Percentiles rank a stretch among this genome's conserved stretches.
Evolutionary conservation across 2,329 filamentous ascomycete species (phyloP).

Genomic region (Aspergillus floridensis): DNA sequence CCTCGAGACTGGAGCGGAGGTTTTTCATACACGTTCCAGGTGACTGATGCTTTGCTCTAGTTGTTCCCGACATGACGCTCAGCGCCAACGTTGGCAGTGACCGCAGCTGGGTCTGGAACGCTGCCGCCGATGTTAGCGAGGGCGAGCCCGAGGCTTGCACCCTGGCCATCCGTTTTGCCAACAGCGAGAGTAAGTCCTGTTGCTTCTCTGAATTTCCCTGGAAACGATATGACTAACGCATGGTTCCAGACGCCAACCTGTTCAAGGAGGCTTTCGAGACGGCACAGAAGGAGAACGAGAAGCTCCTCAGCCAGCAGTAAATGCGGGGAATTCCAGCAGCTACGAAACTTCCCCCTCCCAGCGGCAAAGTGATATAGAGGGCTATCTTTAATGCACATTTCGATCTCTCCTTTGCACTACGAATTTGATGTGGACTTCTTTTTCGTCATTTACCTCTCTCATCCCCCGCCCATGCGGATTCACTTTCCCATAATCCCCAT

Average conservation of each 20-base stretch:
- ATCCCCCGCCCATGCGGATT: conserved; percentile 1
- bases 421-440: conserved; percentile 11
- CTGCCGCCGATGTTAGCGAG: conserved; percentile 94
- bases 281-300: conserved; percentile 94
- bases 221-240: conserved; percentile 16
- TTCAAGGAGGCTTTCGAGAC: conserved; percentile 98
- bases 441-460: conserved; percentile 2
- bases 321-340: conserved; percentile 1
- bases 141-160: conserved; percentile 95
- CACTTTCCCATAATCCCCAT: conserved; percentile 6
- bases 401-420: conserved; percentile 7
- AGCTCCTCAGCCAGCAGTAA: conserved; percentile 64
- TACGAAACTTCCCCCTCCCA: background rate
- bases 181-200: conserved; percentile 79
- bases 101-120: conserved; percentile 99
- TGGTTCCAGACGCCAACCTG: conserved; percentile 73
- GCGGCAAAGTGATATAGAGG: conserved; percentile 8
- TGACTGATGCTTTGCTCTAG: conserved; percentile 47
- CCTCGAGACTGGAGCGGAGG: background rate
- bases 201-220: background rate
- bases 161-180: conserved; percentile 94
- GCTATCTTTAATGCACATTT: conserved; percentile 13
- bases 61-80: conserved; percentile 98
- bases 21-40: background rate
- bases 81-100: conserved; percentile 97